Evolutionary conservation across 768 basidiomycete species (phyloP).

Genomic region (Russula virescens): DNA sequence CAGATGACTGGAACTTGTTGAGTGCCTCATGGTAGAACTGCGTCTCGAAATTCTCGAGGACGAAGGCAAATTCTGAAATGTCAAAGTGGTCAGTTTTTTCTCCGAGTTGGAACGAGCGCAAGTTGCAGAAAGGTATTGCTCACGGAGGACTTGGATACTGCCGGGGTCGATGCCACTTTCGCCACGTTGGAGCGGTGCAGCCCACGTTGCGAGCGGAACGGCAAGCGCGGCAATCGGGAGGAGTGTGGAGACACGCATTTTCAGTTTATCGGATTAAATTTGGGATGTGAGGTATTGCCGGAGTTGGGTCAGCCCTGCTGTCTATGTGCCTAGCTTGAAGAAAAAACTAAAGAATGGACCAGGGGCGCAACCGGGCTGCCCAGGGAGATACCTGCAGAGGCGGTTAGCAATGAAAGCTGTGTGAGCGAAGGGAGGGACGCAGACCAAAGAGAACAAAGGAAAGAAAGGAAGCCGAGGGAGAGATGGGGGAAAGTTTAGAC

Average conservation of each 20-base stretch:
- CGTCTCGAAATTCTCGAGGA: constrained; percentile 69
- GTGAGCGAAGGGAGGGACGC: not conserved
- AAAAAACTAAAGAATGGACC: constrained; percentile 36
- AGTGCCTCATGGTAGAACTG: constrained; percentile 65
- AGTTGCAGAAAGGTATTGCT: constrained; percentile 26
- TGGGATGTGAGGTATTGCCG: constrained; percentile 23
- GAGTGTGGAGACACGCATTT: constrained; percentile 42
- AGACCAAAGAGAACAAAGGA: constrained; percentile 1
- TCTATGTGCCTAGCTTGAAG: constrained; percentile 5
- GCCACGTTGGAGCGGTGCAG: constrained; percentile 43
- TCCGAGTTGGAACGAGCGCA: too few species aligned
- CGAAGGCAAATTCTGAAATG: constrained; percentile 68
- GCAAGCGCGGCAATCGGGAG: constrained; percentile 37
- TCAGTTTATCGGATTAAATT: constrained; percentile 1
- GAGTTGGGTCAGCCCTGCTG: constrained; percentile 30
- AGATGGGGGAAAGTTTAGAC: not conserved
- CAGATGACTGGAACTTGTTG: constrained; percentile 53
- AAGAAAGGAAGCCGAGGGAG: not conserved
- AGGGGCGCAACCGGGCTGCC: constrained; percentile 73
- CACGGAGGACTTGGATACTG: constrained; percentile 52
- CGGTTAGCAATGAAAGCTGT: not conserved
- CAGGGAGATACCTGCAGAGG: constrained; percentile 32
- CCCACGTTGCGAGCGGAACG: constrained; percentile 41
- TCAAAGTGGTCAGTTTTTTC: too few species aligned
- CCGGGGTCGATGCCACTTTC: constrained; percentile 32